These are phyloP conservation scores for Sugiyamaella novakii DNA, from an alignment of 1,139 yeast genomes.

Conservation along the genomic window DNA sequence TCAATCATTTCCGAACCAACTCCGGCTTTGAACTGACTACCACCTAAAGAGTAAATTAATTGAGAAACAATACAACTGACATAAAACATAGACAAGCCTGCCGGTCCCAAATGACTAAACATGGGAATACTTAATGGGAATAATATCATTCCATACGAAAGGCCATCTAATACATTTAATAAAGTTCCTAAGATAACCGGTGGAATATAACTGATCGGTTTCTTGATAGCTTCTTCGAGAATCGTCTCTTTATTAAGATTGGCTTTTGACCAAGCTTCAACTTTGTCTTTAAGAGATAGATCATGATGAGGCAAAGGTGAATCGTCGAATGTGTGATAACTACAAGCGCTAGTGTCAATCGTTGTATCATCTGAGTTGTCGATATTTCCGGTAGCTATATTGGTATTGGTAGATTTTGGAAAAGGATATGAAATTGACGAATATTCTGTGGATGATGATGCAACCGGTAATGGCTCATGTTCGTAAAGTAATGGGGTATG, in stretches of 20 bases:
- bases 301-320: neutral
- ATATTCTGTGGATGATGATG: neutral
- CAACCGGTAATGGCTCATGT: neutral
- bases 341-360: constrained; percentile 6
- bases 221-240: constrained; percentile 22
- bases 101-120: constrained; percentile 77
- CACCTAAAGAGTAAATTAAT: constrained; percentile 83
- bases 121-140: constrained; percentile 85
- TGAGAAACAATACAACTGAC: constrained; percentile 87
- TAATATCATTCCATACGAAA: constrained; percentile 96
- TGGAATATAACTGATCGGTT: constrained; percentile 59
- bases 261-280: constrained; percentile 16
- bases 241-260: constrained; percentile 14
- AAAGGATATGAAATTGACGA: neutral
- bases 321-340: constrained; percentile 16
- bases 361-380: neutral
- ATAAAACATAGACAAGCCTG: constrained; percentile 93
- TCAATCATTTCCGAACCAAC: constrained; percentile 98
- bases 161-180: constrained; percentile 85
- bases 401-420: neutral
- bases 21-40: constrained; percentile 84
- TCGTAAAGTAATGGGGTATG: constrained; percentile 13
- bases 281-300: constrained; percentile 1
- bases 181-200: constrained; percentile 84
- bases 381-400: neutral